Base-by-base conservation (phyloP, 306 rosid genomes). In the Malus asiatica region DNA sequence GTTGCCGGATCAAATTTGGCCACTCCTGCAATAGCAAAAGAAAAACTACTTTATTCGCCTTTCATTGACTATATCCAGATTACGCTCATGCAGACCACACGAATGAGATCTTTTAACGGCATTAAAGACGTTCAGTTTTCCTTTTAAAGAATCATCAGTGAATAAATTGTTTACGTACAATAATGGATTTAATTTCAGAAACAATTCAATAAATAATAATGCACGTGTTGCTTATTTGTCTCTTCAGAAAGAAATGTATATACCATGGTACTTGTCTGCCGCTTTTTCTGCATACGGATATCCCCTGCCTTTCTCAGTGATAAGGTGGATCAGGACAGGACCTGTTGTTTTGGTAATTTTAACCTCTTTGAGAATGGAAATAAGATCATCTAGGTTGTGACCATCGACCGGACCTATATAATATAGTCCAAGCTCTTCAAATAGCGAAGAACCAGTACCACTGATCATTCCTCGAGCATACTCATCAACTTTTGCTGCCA, bases 401-500 rank as follows among this genome's bases (percentile, higher is more conserved):
- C 97, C 99, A 78, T 96, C 98, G 13, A 96, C 99, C 62, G 96
- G 99, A 76, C 98, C 99, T 33, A 96, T 96, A 76, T 96, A 96
- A 86, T 96, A 96, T 71, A 96, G 90, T 53, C 99, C 99, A 68
- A 96, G 99, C 85, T 96, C 99, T 83, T 96, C 98, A 82, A 96
- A 96, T 13, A 96, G 88, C 11, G 99, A 76, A 22, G 98, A 96
- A 66, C 99, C 93, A 18, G 97, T 80, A 67, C 98, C 99, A 73
- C 99, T 84, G 74, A 96, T 96, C 99, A 96, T 96, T 33, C 99
- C 99, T 77, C 99, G 98, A 76, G 99, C 98, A 86, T 96, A 92
- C 73, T 90, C 99, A 60, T 96, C 99, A 72, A 96, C 99, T 87
- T 96, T 96, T 63, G 99, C 96, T 14, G 98, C 99, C 88, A 96